Evolutionary conservation across 352 stramenopile species (phyloP), one percentile per base, ranked within the genome.

Genomic region (Pelagophyceae sp.): DNA sequence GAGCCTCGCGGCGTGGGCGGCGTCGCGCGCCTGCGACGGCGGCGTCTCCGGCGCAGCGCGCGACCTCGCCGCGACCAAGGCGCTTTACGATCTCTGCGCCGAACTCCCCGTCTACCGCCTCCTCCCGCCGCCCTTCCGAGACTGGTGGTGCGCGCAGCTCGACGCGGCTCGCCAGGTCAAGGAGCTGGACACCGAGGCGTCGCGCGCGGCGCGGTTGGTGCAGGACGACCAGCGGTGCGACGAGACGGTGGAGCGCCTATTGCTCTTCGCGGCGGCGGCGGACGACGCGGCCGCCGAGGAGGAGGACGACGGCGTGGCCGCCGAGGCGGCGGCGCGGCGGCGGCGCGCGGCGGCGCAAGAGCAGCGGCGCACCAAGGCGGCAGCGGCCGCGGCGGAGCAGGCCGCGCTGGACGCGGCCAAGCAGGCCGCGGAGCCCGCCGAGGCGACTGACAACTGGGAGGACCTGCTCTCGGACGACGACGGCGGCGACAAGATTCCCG

Each of bases 91-190:
- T 51, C 84, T 96, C 50, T 87, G 87, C 61, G 86, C 91, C 0
- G 84, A 90, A 23, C 80, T 96, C 37, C 91, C 89, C 35, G 80
- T 97, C 0, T 94, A 97, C 81, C 87, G 86, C 23, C 84, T 96
- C 63, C 85, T 97, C 37, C 92, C 92, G 0, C 90, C 89, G 0
- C n/a, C 83, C 27, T 96, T 94, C 76, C 88, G 90, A 11, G 86
- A 91, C 1, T 84, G 97, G 81, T 97, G 93, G 93, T 38, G 82
- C 32, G 86, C 79, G 31, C 87, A 82, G 84, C 65, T 82, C 19
- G 76, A 83, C 23, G 31, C 45, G 85, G 33, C 31, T 19, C 20
- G 71, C 83, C n/a, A 82, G 85, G 65, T 19, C 40, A 45, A 76
- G 51, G 32, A 40, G 2, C 23, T n/a, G 32, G 35, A 78, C 69